Evolutionary conservation across 768 basidiomycete species (phyloP).

Genomic region (Phlegmacium glaucopus): DNA sequence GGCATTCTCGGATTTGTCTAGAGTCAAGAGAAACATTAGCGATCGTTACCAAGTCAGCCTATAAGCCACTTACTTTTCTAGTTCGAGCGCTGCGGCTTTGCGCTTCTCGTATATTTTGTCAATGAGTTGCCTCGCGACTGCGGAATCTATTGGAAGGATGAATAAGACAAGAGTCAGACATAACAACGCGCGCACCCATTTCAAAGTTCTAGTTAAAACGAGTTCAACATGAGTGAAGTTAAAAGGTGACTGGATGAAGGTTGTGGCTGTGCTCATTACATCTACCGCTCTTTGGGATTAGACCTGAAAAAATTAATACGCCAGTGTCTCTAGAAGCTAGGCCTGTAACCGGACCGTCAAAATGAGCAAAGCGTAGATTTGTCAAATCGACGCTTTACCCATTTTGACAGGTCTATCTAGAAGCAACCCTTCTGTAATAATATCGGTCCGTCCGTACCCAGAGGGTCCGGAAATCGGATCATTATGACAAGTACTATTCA

Average conservation of each 20-base stretch:
- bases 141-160: constrained; percentile 47
- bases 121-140: constrained; percentile 75
- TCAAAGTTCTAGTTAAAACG: constrained; percentile 7
- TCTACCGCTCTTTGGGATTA: background rate
- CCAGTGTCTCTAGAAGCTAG: too few species aligned
- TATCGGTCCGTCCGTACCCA: too few species aligned
- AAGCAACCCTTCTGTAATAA: too few species aligned
- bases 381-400: too few species aligned
- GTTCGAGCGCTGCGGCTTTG: constrained; percentile 90
- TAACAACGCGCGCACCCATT: constrained; percentile 20
- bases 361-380: too few species aligned
- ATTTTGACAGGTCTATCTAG: too few species aligned
- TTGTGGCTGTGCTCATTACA: constrained; percentile 12
- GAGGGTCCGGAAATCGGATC: too few species aligned
- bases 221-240: constrained; percentile 8
- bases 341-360: too few species aligned
- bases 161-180: background rate
- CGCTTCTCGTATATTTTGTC: constrained; percentile 98
- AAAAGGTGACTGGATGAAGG: background rate
- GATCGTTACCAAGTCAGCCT: background rate
- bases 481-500: too few species aligned
- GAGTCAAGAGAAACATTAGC: constrained; percentile 2
- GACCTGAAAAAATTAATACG: too few species aligned
- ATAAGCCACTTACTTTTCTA: constrained; percentile 72
- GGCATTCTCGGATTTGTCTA: constrained; percentile 85